Evolutionary conservation across 192 early-diverging fungal genomes (phyloP).

Genomic region (Backusella circina): DNA sequence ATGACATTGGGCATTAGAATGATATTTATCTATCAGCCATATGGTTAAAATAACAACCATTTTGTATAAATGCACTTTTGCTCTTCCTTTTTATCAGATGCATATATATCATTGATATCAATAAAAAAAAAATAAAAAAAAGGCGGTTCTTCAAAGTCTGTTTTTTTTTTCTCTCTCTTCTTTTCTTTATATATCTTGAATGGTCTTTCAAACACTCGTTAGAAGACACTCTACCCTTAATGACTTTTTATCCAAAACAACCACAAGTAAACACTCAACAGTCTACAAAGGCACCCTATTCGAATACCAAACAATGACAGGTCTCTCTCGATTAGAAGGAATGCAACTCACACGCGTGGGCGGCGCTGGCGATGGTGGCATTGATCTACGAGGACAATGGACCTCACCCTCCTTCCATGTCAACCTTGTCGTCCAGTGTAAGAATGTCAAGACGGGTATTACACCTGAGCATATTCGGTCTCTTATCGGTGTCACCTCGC

Average conservation of each 20-base stretch:
- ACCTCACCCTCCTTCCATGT: not conserved
- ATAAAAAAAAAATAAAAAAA: too few relatives aligned
- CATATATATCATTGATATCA: too few relatives aligned
- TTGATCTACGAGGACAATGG: slow-evolving; percentile 24
- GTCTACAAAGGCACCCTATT: slow-evolving; percentile 19
- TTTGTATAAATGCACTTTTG: too few relatives aligned
- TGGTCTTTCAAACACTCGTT: not conserved
- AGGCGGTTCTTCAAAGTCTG: too few relatives aligned
- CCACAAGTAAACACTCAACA: not conserved
- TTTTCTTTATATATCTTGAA: not conserved
- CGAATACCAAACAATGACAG: slow-evolving; percentile 13
- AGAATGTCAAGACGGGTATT: slow-evolving; percentile 15
- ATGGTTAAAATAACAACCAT: too few relatives aligned
- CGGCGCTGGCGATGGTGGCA: slow-evolving; percentile 16
- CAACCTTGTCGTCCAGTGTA: slow-evolving; percentile 19
- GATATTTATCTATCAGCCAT: too few relatives aligned
- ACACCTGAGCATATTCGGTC: slow-evolving; percentile 19
- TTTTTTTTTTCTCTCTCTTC: not conserved
- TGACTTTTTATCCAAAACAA: not conserved
- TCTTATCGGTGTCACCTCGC: not conserved
- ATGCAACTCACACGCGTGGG: slow-evolving; percentile 18
- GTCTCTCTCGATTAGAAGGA: not conserved
- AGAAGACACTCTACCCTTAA: not conserved
- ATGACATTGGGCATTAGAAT: not conserved
- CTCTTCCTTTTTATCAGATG: too few relatives aligned